Conservation (phyloP, 768 basidiomycete species). For the Cystobasidium ongulense region DNA sequence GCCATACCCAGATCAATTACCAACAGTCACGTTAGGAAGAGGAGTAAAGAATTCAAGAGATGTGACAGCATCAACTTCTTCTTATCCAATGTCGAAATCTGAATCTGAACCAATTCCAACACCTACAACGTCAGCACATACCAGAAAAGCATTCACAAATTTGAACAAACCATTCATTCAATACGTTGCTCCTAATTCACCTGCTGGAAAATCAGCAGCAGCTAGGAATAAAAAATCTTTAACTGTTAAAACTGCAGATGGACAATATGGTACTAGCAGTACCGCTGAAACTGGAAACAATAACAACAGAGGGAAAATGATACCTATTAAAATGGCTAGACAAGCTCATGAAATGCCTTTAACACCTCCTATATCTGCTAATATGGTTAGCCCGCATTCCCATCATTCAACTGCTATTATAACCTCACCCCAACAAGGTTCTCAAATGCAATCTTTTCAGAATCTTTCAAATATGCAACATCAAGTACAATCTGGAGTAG, state of each 20-base stretch:
- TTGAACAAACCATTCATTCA: constrained; percentile 26
- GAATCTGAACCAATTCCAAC: not conserved
- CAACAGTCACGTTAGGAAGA: constrained; percentile 36
- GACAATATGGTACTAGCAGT: not conserved
- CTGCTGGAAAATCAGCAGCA: constrained; percentile 19
- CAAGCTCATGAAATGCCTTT: constrained; percentile 9
- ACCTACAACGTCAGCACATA: not conserved
- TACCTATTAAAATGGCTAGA: constrained; percentile 14
- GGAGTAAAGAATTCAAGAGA: constrained; percentile 34
- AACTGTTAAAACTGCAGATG: not conserved
- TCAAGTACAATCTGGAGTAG: not conserved
- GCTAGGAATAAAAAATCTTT: constrained; percentile 9
- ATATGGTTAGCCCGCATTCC: not conserved
- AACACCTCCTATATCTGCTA: constrained; percentile 11
- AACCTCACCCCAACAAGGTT: not conserved
- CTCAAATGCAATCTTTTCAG: constrained; percentile 1
- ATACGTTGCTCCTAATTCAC: constrained; percentile 28
- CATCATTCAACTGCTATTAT: not conserved
- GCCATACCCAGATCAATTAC: constrained; percentile 39
- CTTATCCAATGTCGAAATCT: not conserved
- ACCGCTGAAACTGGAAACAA: not conserved
- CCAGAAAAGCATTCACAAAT: not conserved
- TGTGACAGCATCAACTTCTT: not conserved
- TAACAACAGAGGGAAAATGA: not conserved
- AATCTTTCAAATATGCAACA: not conserved